phyloP scores from a whole-genome alignment of 2,329 filamentous ascomycete species.

The Rhynchosporium graminicola region DNA sequence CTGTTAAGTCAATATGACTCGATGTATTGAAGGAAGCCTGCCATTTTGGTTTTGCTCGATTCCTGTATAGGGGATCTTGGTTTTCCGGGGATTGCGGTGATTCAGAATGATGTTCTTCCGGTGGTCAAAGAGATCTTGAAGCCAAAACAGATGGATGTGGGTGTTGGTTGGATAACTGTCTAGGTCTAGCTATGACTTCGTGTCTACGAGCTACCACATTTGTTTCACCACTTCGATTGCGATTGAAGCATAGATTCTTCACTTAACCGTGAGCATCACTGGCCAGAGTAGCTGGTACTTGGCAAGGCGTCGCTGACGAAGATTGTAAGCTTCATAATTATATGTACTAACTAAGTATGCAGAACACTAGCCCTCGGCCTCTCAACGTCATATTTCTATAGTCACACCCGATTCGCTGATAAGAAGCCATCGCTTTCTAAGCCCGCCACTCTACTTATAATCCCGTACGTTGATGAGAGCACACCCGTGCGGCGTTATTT shows the following conservation, averaged over 20 bases:
- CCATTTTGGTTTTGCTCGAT: too few relatives aligned
- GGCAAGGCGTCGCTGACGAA: not conserved
- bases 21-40: too few relatives aligned
- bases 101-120: too few relatives aligned
- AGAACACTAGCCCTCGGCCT: not conserved
- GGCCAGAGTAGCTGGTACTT: too few relatives aligned
- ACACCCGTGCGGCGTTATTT: not conserved
- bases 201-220: not conserved
- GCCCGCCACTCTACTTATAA: not conserved
- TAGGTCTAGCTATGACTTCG: too few relatives aligned
- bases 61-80: too few relatives aligned
- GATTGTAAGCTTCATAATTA: too few relatives aligned
- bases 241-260: not conserved
- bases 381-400: not conserved
- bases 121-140: too few relatives aligned
- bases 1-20: too few relatives aligned
- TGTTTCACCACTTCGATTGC: not conserved
- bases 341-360: not conserved
- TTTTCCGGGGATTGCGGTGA: too few relatives aligned
- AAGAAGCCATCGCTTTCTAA: not conserved
- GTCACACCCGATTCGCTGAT: not conserved
- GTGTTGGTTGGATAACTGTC: too few relatives aligned
- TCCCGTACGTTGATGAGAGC: not conserved
- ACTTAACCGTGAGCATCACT: not conserved
- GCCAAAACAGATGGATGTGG: too few relatives aligned